Conservation (phyloP, 2,329 filamentous ascomycete species). For the Aspergillus sclerotialis region DNA sequence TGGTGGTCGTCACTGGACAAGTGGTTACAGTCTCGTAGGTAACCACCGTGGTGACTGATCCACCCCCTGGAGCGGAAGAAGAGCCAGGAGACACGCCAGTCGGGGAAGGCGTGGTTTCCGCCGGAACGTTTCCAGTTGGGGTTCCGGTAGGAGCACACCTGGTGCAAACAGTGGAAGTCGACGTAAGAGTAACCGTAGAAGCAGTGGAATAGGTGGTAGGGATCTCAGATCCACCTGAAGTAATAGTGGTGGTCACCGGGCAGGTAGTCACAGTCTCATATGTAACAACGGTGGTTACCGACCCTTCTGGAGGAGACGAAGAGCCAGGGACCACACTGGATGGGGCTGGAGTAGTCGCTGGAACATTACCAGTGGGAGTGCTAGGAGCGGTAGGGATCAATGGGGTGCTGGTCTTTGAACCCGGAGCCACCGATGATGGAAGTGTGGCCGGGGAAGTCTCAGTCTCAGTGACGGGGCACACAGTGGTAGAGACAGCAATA, state of each 20-base stretch:
- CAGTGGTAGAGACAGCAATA: constrained; percentile 52
- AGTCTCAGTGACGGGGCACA: constrained; percentile 45
- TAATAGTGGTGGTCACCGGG: constrained; percentile 24
- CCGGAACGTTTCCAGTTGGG: not conserved
- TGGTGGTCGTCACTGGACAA: constrained; percentile 25
- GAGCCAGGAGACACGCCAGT: constrained; percentile 9
- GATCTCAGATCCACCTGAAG: constrained; percentile 43
- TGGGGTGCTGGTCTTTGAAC: constrained; percentile 2
- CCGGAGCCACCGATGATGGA: constrained; percentile 2
- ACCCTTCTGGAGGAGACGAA: constrained; percentile 8
- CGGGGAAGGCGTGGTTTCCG: not conserved
- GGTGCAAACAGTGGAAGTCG: constrained; percentile 20
- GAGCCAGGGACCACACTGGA: constrained; percentile 2
- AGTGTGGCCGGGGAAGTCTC: constrained; percentile 8
- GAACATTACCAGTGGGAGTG: constrained; percentile 5
- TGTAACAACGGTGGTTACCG: constrained; percentile 19
- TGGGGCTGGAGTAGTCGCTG: constrained; percentile 7
- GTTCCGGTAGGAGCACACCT: constrained; percentile 5
- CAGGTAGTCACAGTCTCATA: constrained; percentile 24
- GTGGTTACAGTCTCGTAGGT: constrained; percentile 25
- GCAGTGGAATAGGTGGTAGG: constrained; percentile 50
- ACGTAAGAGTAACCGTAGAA: constrained; percentile 39
- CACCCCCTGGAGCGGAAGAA: constrained; percentile 8
- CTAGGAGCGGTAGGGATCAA: constrained; percentile 6
- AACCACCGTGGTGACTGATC: constrained; percentile 7